Evolutionary conservation across 345 rosid species (phyloP), one percentile per base, ranked within the genome.

Genomic region (Theobroma cacao): DNA sequence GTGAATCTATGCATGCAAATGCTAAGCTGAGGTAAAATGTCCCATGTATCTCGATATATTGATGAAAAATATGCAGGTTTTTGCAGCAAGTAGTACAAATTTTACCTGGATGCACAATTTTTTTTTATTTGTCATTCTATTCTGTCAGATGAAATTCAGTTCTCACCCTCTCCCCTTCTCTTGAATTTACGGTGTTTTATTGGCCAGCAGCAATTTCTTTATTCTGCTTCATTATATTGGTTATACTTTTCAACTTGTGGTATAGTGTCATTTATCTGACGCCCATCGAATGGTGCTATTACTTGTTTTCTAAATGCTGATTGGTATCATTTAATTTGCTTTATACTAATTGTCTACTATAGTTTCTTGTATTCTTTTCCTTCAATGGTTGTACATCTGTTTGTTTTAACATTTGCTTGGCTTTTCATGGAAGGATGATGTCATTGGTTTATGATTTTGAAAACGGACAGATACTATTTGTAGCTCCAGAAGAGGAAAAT

Each of bases 1-100:
- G 80, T 77, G 87, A 91, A 77, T 72, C 88, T 2, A 53, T 78
- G 8, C 84, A 72, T 28, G 84, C 91, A 3, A 74, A 86, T 50
- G 83, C 80, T 13, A 81, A 86, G 83, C 75, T 80, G 30, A 91
- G 94, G 97, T 92, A 47, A 53, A 9, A 13, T 45, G 43, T 24
- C 75, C 26, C 36, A 13, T 69, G 6, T 30, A 28, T 6, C 18
- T 75, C 0, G 28, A 31, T 74, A 34, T 1, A 38, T 63, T 7
- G 73, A 30, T 62, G 8, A 15, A 66, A 14, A n/a, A 22, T 61
- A 5, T 72, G 48, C 60, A n/a, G 9, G 47, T 40, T 65, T 72
- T 48, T 52, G 28, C 18, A 0, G 33, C 26, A 17, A 30, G 0
- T 5, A 43, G 13, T 47, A 7, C 26, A 11, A 24, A 72, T 38